Base-by-base conservation (phyloP, 2,329 filamentous ascomycete genomes). In the Diaporthe australafricana region DNA sequence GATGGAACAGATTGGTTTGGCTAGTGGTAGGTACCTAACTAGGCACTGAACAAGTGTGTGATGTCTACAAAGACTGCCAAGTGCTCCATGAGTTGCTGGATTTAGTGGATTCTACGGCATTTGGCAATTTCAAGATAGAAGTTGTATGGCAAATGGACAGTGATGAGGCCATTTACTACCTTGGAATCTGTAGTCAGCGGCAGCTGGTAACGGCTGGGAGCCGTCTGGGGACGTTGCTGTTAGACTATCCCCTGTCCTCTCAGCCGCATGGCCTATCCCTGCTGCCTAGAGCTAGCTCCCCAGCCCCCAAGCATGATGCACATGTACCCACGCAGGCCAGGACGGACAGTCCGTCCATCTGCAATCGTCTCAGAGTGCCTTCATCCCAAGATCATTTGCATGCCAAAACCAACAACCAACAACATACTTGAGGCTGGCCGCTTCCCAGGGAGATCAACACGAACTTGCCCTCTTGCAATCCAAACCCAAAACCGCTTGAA, bases 261-360 rank as follows among this genome's bases (percentile, higher is more conserved):
- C 42, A 38, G 42, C 45, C 50, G 60, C 60, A 35, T 50, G 42
- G 17, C 20, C 45, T 25, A 65, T 48, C 60, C 60, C 60, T 65
- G 60, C 30, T 65, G 60, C 60, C 60, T 63, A 14, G 27, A 27
- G 56, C 17, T 25, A 38, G 4, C n/a, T 47, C 5, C 57, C n/a
- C n/a, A n/a, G n/a, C 14, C 40, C 38, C 56, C 38, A 27, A 45
- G 30, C 22, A 50, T 65, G 60, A 35, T 50, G 55, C 38, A 35
- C 35, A 25, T 42, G 55, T 22, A 38, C 11, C 38, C 14, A 40
- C 52, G 16, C 42, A 63, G 57, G 27, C 25, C 42, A 63, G 57
- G 27, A 27, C 38, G 20, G 20, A 2, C 55, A 25, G 12, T 12
- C 27, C 22, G 27, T 48, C 27, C 27, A 48, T 12, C 60, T 48